Conservation (phyloP, 371 early-diverging fungal species). For the Mortierella sp. region DNA sequence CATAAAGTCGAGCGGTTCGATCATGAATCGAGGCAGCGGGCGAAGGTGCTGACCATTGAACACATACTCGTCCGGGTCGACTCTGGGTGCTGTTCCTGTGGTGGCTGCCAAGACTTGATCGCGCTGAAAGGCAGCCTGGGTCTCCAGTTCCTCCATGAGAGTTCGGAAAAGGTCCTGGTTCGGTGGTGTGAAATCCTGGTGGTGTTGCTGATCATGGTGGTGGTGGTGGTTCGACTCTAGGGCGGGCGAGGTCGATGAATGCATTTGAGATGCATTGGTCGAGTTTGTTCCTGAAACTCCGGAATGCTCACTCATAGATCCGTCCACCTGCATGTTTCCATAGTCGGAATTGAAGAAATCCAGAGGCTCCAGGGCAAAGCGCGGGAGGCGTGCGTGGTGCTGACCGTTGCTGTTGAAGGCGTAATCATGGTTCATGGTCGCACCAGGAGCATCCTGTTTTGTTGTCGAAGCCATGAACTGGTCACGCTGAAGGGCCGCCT, state of each 20-base stretch:
- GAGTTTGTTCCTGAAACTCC: neutral
- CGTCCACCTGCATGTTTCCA: constrained; percentile 21
- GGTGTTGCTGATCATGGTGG: neutral
- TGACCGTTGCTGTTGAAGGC: constrained; percentile 12
- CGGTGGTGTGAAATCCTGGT: constrained; percentile 21
- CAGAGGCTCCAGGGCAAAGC: constrained; percentile 39
- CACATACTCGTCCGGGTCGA: constrained; percentile 44
- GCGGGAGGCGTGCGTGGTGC: constrained; percentile 27
- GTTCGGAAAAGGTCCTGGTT: constrained; percentile 33
- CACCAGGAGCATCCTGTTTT: neutral
- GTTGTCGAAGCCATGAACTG: constrained; percentile 25
- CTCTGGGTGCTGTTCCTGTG: constrained; percentile 21
- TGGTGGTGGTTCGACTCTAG: neutral
- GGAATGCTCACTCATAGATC: neutral
- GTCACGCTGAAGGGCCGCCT: constrained; percentile 47
- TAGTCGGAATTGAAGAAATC: constrained; percentile 34
- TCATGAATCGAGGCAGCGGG: constrained; percentile 43
- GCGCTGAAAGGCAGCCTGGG: constrained; percentile 49
- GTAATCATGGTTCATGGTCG: constrained; percentile 1
- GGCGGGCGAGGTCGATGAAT: neutral
- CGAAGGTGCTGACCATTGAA: constrained; percentile 50
- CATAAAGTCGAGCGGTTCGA: constrained; percentile 47
- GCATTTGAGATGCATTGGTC: neutral
- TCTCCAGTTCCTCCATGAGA: constrained; percentile 47
- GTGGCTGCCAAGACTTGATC: constrained; percentile 40